Percentiles rank a stretch among this genome's conserved stretches.
These are phyloP conservation scores for Entophlyctis luteolus DNA, from an alignment of 192 early-diverging fungal species.

Conservation along the genomic window DNA sequence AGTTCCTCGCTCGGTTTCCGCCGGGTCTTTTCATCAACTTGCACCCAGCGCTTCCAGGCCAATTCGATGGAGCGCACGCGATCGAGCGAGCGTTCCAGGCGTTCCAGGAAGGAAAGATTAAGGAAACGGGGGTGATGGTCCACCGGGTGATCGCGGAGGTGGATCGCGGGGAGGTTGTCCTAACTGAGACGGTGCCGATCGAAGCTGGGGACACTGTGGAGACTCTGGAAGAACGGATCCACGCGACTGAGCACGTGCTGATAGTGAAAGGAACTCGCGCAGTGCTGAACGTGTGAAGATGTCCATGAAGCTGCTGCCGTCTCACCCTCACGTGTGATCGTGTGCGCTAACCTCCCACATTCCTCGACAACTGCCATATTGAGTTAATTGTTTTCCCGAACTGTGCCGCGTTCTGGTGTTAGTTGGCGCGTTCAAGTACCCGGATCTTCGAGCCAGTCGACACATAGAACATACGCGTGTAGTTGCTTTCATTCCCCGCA, in stretches of 20 bases:
- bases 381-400: not conserved
- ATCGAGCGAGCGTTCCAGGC: conserved; percentile 93
- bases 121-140: conserved; percentile 59
- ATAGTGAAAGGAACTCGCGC: conserved; percentile 70
- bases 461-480: too few species aligned
- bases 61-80: conserved; percentile 95
- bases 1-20: conserved; percentile 74
- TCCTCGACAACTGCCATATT: not conserved
- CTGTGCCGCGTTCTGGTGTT: too few species aligned
- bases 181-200: conserved; percentile 76
- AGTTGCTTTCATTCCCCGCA: too few species aligned
- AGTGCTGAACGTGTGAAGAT: conserved; percentile 17
- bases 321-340: too few species aligned
- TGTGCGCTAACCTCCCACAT: conserved; percentile 9
- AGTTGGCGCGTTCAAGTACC: too few species aligned
- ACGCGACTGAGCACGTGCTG: conserved; percentile 80
- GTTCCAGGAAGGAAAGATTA: conserved; percentile 66
- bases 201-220: conserved; percentile 70
- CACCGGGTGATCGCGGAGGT: conserved; percentile 95
- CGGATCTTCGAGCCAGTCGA: too few species aligned
- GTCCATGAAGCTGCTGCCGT: too few species aligned
- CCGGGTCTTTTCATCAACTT: conserved; percentile 79
- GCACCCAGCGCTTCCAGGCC: conserved; percentile 93
- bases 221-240: conserved; percentile 83
- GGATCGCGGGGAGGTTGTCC: conserved; percentile 87